Conservation (phyloP, 148 eudicot species). For the Mesembryanthemum crystallinum region DNA sequence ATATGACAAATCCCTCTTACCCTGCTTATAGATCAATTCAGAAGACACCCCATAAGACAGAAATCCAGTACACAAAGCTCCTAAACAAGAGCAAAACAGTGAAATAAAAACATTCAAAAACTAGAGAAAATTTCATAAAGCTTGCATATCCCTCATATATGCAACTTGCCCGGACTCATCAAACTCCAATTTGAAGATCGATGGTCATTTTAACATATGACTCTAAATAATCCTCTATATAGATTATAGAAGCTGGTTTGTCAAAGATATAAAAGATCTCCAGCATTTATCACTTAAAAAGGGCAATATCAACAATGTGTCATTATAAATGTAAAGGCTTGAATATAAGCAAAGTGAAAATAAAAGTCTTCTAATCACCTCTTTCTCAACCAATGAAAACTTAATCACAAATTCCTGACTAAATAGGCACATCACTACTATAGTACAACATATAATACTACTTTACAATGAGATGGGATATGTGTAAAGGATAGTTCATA, state of each 20-base stretch:
- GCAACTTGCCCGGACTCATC: neutral
- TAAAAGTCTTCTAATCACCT: neutral
- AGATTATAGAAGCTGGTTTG: neutral
- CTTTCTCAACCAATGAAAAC: neutral
- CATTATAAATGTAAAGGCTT: neutral
- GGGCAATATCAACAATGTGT: neutral
- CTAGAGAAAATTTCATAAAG: neutral
- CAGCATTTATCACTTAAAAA: neutral
- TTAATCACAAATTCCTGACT: neutral
- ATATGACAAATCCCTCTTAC: neutral
- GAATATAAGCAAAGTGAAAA: neutral
- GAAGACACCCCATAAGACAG: neutral
- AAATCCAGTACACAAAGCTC: neutral
- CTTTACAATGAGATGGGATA: neutral
- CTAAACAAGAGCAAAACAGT: neutral
- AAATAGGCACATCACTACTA: neutral
- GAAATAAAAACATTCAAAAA: neutral
- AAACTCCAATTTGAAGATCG: neutral
- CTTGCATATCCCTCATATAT: neutral
- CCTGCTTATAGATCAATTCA: neutral
- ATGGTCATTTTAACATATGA: neutral
- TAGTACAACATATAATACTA: neutral
- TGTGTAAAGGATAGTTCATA: conserved; percentile 24
- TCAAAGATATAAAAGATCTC: neutral
- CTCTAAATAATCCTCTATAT: neutral